A percentile compares a stretch with the other conserved stretches of the same genome.
These are phyloP conservation scores for Cadophora sp. DNA, from an alignment of 2,329 filamentous ascomycete species.

Conservation along the genomic window DNA sequence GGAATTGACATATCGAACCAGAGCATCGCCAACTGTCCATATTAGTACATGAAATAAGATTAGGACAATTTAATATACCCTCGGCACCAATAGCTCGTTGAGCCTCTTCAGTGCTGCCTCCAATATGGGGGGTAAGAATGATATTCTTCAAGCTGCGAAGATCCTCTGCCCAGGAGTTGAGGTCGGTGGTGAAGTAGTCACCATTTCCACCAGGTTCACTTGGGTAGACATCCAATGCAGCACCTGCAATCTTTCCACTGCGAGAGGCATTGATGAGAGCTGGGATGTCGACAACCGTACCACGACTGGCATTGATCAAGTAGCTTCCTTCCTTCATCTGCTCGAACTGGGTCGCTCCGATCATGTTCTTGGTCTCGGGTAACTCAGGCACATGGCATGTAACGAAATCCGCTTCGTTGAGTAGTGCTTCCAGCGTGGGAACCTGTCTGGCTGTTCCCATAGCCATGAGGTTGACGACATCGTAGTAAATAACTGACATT, in stretches of 20 bases:
- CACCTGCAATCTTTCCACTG: conserved; percentile 85
- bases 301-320: conserved; percentile 94
- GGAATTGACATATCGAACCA: conserved; percentile 95
- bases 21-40: conserved; percentile 74
- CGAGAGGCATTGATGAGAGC: conserved; percentile 89
- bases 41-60: conserved; percentile 12
- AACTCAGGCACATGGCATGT: conserved; percentile 95
- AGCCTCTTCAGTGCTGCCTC: conserved; percentile 96
- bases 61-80: conserved; percentile 49
- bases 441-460: conserved; percentile 89
- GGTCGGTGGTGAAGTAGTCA: conserved; percentile 85
- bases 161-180: conserved; percentile 88
- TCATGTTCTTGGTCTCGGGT: conserved; percentile 91
- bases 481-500: conserved; percentile 97
- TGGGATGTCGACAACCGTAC: conserved; percentile 92
- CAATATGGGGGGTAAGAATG: conserved; percentile 95
- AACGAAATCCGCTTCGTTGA: conserved; percentile 86
- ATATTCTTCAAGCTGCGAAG: conserved; percentile 87
- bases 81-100: conserved; percentile 96
- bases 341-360: conserved; percentile 77
- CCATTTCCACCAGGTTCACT: conserved; percentile 94
- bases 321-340: conserved; percentile 95
- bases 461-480: conserved; percentile 92
- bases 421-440: conserved; percentile 74
- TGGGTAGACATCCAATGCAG: conserved; percentile 96